Evolutionary conservation across 305 asterid genomes (phyloP), one percentile per base, ranked within the genome.

Genomic region (Fraxinus albicans): DNA sequence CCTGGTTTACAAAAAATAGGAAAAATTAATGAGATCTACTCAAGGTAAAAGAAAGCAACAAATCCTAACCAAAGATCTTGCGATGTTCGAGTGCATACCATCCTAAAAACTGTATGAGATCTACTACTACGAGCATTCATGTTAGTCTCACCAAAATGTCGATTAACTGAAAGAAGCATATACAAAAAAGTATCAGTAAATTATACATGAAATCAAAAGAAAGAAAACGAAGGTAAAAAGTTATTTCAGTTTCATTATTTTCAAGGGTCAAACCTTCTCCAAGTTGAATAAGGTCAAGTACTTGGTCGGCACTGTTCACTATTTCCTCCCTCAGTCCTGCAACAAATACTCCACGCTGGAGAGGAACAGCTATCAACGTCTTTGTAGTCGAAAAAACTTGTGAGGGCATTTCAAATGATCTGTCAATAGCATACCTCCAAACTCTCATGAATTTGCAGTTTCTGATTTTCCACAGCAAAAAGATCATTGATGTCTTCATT

Each of bases 61-160:
- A 38, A 72, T 13, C 82, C 78, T 79, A 40, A 33, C 23, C 36
- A 60, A 19, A 81, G 81, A 77, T 78, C 80, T 29, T 31, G 15
- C 9, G 4, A 83, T 74, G 36, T 42, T 77, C 58, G 81, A 70
- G 79, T 78, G 42, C 84, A 76, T 91, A 96, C 99, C 99, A 96
- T 96, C 89, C 99, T 90, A 90, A 96, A 96, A 76, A 96, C 92
- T 78, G 98, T 92, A 89, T 96, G 99, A 60, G 98, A 96, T 89
- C 99, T 88, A 83, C 98, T 93, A 88, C 99, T 96, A 80, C 97
- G 93, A 78, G 94, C 96, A 88, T 96, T 96, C 99, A 96, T 94
- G 91, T 93, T 96, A 35, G 99, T 96, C 78, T 94, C 98, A 79
- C 99, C 99, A 87, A 96, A 96, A 85, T 96, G 99, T 90, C 98